Percentiles rank a stretch among this genome's conserved stretches.
Evolutionary conservation across 23 red algal species (phyloP).

Genomic region (Cyanidioschyzon merolae): DNA sequence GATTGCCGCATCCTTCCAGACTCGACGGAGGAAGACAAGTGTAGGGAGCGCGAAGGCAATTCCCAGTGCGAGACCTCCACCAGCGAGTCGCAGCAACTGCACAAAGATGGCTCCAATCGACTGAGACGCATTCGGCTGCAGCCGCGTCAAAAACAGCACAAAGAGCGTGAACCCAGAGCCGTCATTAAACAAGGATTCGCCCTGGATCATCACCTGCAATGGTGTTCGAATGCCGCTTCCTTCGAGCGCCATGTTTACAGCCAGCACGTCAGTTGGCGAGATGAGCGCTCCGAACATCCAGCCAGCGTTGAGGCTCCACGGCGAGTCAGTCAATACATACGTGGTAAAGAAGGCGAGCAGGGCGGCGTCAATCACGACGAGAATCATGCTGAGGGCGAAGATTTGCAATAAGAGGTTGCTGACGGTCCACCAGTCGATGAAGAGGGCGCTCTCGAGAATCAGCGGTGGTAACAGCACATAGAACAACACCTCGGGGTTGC

Average conservation of each 20-base stretch:
- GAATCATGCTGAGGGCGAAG: slow-evolving; percentile 53
- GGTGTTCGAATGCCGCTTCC: slow-evolving; percentile 42
- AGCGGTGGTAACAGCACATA: slow-evolving; percentile 83
- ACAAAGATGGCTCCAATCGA: slow-evolving; percentile 42
- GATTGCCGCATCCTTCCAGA: slow-evolving; percentile 63
- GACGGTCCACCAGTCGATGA: slow-evolving; percentile 71
- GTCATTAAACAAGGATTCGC: slow-evolving; percentile 88
- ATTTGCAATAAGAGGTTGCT: slow-evolving; percentile 55
- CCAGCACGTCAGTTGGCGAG: slow-evolving; percentile 85
- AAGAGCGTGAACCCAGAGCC: slow-evolving; percentile 81
- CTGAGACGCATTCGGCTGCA: not conserved
- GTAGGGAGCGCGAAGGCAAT: slow-evolving; percentile 64
- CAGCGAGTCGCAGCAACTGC: slow-evolving; percentile 37
- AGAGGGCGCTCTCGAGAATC: slow-evolving; percentile 81
- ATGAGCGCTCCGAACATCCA: slow-evolving; percentile 92
- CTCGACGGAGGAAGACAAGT: slow-evolving; percentile 41
- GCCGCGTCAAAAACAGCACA: slow-evolving; percentile 37
- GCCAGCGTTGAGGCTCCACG: slow-evolving; percentile 60
- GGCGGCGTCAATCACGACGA: slow-evolving; percentile 52
- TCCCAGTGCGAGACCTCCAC: slow-evolving; percentile 64
- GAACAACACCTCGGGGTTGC: slow-evolving; percentile 64
- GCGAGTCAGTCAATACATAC: slow-evolving; percentile 34
- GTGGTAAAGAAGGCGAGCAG: slow-evolving; percentile 53
- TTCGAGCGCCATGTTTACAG: slow-evolving; percentile 69
- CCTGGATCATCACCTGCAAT: slow-evolving; percentile 77